phyloP scores from a whole-genome alignment of 345 rosid species.

The Moricandia arvensis region DNA sequence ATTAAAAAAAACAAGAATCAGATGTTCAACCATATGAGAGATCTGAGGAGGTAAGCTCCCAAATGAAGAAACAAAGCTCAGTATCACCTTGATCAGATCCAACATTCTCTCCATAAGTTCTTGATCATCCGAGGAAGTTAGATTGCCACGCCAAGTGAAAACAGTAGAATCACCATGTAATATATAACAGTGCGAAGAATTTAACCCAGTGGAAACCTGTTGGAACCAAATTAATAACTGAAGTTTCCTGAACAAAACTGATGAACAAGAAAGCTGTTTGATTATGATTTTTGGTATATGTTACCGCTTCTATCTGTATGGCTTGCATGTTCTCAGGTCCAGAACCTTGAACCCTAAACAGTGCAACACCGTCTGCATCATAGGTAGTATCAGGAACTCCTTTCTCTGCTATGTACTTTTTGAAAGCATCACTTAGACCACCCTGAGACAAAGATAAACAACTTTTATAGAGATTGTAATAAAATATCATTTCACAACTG shows the following conservation, averaged over 20 bases:
- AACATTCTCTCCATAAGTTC: constrained; percentile 91
- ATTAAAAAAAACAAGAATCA: constrained; percentile 14
- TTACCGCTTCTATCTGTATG: constrained; percentile 94
- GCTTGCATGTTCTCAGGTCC: constrained; percentile 99
- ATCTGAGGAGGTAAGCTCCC: background rate
- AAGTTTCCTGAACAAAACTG: background rate
- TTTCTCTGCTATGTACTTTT: constrained; percentile 67
- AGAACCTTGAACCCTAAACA: constrained; percentile 89
- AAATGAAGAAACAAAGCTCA: constrained; percentile 4
- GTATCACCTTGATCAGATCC: constrained; percentile 86
- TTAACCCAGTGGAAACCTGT: too few relatives aligned
- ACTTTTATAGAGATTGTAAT: constrained; percentile 18
- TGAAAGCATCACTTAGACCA: constrained; percentile 83
- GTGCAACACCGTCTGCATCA: constrained; percentile 70
- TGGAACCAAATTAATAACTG: too few relatives aligned
- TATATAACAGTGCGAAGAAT: too few relatives aligned
- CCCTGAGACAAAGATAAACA: constrained; percentile 74
- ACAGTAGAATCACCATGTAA: too few relatives aligned
- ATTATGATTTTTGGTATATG: constrained; percentile 17
- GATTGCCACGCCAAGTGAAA: constrained; percentile 65
- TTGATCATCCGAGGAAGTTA: constrained; percentile 69
- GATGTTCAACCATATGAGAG: constrained; percentile 9
- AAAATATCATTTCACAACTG: background rate
- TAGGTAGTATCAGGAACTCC: constrained; percentile 78
- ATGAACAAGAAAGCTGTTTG: constrained; percentile 7